Conservation (phyloP, 495 filamentous ascomycete species). For the Daldinia vernicosa region DNA sequence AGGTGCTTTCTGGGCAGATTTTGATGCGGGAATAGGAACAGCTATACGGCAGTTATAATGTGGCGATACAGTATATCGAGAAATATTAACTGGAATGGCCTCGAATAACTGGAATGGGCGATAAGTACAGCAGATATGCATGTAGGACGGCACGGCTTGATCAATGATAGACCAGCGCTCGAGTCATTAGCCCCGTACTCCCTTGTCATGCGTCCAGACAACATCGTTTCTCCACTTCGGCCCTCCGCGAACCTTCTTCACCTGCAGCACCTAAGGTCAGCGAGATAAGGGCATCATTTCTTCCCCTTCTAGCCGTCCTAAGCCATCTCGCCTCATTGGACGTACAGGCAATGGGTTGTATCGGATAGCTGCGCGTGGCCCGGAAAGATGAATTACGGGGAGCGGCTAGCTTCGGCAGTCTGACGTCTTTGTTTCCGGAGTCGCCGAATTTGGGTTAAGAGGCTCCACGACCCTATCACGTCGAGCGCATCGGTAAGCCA, state of each 20-base stretch:
- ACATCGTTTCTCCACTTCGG: conserved; percentile 27
- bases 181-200: neutral
- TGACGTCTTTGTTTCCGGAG: conserved; percentile 36
- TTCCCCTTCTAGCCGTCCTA: conserved; percentile 34
- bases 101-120: conserved; percentile 6
- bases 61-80: conserved; percentile 5
- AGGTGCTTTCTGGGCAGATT: neutral
- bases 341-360: conserved; percentile 20
- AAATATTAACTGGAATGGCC: neutral
- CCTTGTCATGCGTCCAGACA: neutral
- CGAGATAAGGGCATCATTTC: conserved; percentile 3
- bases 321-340: conserved; percentile 32
- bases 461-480: conserved; percentile 4
- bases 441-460: neutral
- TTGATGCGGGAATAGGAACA: neutral
- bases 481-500: neutral
- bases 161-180: conserved; percentile 7
- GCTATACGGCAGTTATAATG: neutral
- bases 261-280: conserved; percentile 23
- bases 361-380: conserved; percentile 16
- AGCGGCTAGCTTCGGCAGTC: conserved; percentile 43
- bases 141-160: neutral
- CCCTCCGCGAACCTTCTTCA: conserved; percentile 14
- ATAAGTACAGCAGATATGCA: neutral
- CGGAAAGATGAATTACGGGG: neutral